Evolutionary conservation across 306 rosid species (phyloP), one percentile per base, ranked within the genome.

Genomic region (Sphenostylis stenocarpa): DNA sequence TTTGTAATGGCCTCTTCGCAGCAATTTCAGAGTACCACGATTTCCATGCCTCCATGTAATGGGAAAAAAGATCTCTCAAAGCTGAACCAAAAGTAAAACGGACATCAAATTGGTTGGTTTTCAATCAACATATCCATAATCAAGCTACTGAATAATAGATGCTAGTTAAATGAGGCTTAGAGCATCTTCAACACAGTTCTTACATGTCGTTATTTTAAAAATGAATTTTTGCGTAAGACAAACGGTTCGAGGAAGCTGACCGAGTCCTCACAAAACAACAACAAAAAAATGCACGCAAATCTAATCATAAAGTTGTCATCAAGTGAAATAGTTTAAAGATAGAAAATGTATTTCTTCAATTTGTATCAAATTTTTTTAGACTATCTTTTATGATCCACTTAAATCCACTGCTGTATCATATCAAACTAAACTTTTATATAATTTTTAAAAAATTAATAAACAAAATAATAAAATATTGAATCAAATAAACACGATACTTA

Each of bases 41-140:
- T 65, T 82, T 86, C 93, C 97, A 92, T 67, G 99, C 97, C 74
- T 95, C 96, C 92, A 82, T 81, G 84, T 90, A 95, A 86, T 95
- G 97, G 16, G 95, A 78, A 83, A 88, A 92, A 26, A 95, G 90
- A 16, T 95, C 99, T 83, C 68, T 90, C 84, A 94, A 70, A 52
- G 91, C 98, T 91, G 90, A 85, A 81, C 68, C 45, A 70, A 20
- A 72, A 66, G 39, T 20, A 36, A 70, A 78, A 14, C 57, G 15
- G 39, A 19, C 60, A 19, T 33, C 68, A 31, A 13, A 33, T 26
- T 72, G 73, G 48, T 63, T 17, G 61, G 60, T 24, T 33, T 33
- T 44, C 64, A 38, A 23, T 17, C 26, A 57, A 26, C 55, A 78
- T 28, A 11, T 39, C 34, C 23, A 36, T 7, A 70, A 38, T 38